Conservation (phyloP, 2,329 filamentous ascomycete species). For the Metarhizium robertsii region DNA sequence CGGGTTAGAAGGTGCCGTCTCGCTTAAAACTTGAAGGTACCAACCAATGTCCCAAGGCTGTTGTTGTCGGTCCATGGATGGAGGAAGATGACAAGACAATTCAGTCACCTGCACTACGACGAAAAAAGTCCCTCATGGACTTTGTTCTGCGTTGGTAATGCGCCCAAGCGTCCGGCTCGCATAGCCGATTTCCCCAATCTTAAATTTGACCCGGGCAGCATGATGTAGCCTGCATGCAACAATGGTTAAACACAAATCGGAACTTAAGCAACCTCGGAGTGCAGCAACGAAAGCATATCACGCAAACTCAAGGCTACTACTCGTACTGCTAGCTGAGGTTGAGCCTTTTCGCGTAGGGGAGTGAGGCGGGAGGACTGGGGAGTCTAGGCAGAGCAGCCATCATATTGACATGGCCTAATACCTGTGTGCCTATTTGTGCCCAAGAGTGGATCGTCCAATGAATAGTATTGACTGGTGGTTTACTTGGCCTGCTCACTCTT, state of each 20-base stretch:
- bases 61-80: background rate
- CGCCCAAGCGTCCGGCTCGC: background rate
- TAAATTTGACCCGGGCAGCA: background rate
- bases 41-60: background rate
- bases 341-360: too few species aligned
- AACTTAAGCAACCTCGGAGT: too few species aligned
- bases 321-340: too few species aligned
- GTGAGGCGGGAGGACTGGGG: too few species aligned
- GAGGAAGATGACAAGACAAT: background rate
- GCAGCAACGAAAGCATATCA: too few species aligned
- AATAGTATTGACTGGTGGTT: background rate
- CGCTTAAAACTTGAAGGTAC: background rate
- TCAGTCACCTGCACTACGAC: background rate
- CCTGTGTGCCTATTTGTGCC: background rate
- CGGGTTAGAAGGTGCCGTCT: background rate
- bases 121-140: background rate
- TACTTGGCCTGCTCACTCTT: background rate
- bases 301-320: too few species aligned
- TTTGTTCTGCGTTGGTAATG: background rate
- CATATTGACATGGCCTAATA: too few species aligned
- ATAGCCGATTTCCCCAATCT: background rate
- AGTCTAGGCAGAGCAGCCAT: too few species aligned
- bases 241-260: too few species aligned
- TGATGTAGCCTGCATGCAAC: background rate
- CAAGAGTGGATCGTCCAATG: background rate